These are phyloP conservation scores for Mortierella sp. DNA, from an alignment of 371 early-diverging fungal species.

Conservation along the genomic window DNA sequence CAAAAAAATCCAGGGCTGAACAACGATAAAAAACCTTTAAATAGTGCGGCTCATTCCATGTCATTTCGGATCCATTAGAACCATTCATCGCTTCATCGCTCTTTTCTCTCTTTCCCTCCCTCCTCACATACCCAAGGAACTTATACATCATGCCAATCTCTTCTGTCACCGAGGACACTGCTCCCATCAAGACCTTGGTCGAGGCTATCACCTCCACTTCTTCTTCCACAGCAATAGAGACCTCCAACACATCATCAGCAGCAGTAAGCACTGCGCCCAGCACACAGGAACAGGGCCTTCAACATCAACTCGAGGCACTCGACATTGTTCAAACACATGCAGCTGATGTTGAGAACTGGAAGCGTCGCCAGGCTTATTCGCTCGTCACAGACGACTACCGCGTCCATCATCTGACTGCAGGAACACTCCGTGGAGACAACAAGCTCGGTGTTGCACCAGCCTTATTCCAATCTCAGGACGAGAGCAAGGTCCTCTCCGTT, in stretches of 20 bases:
- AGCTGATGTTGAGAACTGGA: conserved; percentile 25
- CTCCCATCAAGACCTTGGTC: conserved; percentile 19
- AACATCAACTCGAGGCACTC: conserved; percentile 25
- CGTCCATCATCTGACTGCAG: conserved; percentile 60
- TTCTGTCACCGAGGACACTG: neutral
- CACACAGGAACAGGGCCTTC: conserved; percentile 16
- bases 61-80: too few species aligned
- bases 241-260: neutral
- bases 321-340: conserved; percentile 24
- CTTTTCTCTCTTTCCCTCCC: too few species aligned
- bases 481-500: conserved; percentile 25
- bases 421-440: conserved; percentile 62
- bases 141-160: conserved; percentile 26
- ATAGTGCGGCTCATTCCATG: too few species aligned
- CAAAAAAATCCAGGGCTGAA: too few species aligned
- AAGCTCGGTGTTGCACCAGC: conserved; percentile 57
- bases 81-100: too few species aligned
- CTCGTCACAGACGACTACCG: conserved; percentile 36
- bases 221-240: neutral
- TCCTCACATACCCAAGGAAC: too few species aligned
- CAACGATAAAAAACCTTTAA: too few species aligned
- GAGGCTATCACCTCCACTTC: conserved; percentile 7
- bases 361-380: conserved; percentile 38
- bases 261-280: conserved; percentile 3
- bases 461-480: conserved; percentile 41